Evolutionary conservation across 2,329 filamentous ascomycete genomes (phyloP).

Genomic region (Phaeosphaeriaceae sp.): DNA sequence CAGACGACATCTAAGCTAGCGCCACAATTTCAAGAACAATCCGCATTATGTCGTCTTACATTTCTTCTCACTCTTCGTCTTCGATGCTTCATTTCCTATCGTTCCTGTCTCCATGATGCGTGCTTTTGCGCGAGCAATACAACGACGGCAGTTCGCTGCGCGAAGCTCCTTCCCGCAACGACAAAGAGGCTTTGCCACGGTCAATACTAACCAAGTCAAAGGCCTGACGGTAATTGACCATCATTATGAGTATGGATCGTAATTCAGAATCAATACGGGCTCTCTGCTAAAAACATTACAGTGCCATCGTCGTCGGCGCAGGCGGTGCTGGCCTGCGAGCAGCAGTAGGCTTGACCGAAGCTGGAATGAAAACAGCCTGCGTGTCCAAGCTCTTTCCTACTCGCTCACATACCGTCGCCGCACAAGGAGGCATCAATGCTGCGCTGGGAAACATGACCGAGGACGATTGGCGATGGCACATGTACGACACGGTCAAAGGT

Average conservation of each 20-base stretch:
- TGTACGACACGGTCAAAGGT: conserved; percentile 67
- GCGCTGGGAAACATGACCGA: conserved; percentile 63
- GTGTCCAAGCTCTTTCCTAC: conserved; percentile 70
- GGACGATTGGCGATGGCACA: conserved; percentile 67
- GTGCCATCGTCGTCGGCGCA: conserved; percentile 57
- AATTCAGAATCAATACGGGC: background rate
- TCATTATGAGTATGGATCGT: conserved; percentile 39
- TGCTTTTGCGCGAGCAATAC: conserved; percentile 29
- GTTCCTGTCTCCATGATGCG: conserved; percentile 27
- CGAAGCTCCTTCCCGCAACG: conserved; percentile 13
- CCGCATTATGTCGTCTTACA: conserved; percentile 2
- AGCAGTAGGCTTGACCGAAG: conserved; percentile 69
- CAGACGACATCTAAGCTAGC: conserved; percentile 23
- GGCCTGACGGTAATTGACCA: conserved; percentile 41
- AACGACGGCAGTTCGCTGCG: conserved; percentile 21
- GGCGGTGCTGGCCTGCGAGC: conserved; percentile 70
- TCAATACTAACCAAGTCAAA: conserved; percentile 20
- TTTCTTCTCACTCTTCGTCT: conserved; percentile 5
- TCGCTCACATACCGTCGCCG: conserved; percentile 70
- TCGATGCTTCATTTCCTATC: background rate
- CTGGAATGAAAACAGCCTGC: conserved; percentile 70
- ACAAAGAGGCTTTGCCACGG: conserved; percentile 24
- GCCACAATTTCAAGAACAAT: conserved; percentile 9
- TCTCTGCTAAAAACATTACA: conserved; percentile 14
- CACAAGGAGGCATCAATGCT: conserved; percentile 70